phyloP scores from a whole-genome alignment of 2,329 filamentous ascomycete species.

The Cytospora mali region DNA sequence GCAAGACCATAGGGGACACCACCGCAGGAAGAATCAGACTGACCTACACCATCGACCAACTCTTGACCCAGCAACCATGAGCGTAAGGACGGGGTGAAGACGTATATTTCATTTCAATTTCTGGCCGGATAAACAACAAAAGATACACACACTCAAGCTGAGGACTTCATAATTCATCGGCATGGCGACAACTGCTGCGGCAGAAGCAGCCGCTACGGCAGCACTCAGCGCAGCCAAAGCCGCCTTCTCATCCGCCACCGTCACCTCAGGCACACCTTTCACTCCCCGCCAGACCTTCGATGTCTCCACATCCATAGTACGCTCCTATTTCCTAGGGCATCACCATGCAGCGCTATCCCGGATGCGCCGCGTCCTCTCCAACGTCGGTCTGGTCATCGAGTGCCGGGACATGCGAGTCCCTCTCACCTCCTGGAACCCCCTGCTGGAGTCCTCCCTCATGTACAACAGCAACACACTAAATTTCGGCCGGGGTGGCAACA shows the following conservation, averaged over 20 bases:
- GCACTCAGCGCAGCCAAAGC: conserved; percentile 24
- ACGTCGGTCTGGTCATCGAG: conserved; percentile 87
- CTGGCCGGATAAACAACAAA: no score
- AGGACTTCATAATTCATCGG: not conserved
- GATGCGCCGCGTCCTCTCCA: conserved; percentile 79
- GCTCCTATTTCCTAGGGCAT: conserved; percentile 94
- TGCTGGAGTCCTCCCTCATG: conserved; percentile 82
- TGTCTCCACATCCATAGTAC: conserved; percentile 71
- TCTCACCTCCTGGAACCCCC: conserved; percentile 83
- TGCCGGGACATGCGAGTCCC: conserved; percentile 93
- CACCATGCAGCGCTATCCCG: conserved; percentile 79
- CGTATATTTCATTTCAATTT: not conserved
- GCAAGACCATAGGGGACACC: not conserved
- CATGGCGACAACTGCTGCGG: conserved; percentile 15
- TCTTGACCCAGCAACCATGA: conserved; percentile 6
- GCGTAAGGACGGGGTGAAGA: not conserved
- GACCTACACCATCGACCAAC: not conserved
- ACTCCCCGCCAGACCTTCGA: conserved; percentile 74
- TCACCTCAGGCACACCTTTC: conserved; percentile 53
- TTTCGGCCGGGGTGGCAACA: conserved; percentile 19
- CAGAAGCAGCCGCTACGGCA: conserved; percentile 24
- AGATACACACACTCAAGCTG: no score
- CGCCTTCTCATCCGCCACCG: conserved; percentile 24
- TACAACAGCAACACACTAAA: conserved; percentile 32
- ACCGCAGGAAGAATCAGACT: not conserved